A percentile compares a stretch with the other conserved stretches of the same genome.
Conservation (phyloP, 768 basidiomycete genomes). For the Dentipellis sp. region DNA sequence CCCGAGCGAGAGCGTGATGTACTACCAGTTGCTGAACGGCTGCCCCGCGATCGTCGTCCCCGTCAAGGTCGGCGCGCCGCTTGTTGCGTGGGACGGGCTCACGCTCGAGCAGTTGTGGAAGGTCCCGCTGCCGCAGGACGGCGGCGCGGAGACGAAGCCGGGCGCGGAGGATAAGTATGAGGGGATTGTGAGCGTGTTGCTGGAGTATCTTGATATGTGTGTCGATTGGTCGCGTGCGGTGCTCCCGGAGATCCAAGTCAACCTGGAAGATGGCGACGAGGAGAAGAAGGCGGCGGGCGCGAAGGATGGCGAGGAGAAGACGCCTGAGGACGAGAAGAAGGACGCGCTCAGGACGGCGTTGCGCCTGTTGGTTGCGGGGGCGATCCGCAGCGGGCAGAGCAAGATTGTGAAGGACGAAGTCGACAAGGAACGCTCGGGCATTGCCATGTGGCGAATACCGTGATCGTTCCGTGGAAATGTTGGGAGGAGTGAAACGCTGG, state of each 20-base stretch:
- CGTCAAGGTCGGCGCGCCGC: conserved; percentile 49
- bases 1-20: conserved; percentile 53
- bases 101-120: conserved; percentile 52
- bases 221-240: conserved; percentile 51
- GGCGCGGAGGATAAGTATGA: conserved; percentile 33
- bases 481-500: background rate
- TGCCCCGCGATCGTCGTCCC: conserved; percentile 53
- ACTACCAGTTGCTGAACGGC: conserved; percentile 52
- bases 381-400: conserved; percentile 42
- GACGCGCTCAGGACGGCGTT: conserved; percentile 39
- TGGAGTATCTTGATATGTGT: conserved; percentile 52
- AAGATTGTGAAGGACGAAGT: conserved; percentile 47
- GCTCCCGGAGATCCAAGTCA: conserved; percentile 18
- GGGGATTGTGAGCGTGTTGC: conserved; percentile 45
- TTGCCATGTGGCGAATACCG: conserved; percentile 61
- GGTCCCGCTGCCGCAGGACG: conserved; percentile 30
- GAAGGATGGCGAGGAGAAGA: conserved; percentile 6
- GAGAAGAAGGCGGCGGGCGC: conserved; percentile 13
- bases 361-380: conserved; percentile 42
- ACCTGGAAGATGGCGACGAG: conserved; percentile 10
- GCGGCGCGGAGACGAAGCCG: conserved; percentile 11
- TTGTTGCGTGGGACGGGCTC: conserved; percentile 54
- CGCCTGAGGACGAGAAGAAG: conserved; percentile 22
- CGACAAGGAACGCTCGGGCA: conserved; percentile 47
- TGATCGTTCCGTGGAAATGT: conserved; percentile 15